A percentile compares a stretch with the other conserved stretches of the same genome.
phyloP scores from a whole-genome alignment of 129 eudicot genomes.

The Escallonia rubra region DNA sequence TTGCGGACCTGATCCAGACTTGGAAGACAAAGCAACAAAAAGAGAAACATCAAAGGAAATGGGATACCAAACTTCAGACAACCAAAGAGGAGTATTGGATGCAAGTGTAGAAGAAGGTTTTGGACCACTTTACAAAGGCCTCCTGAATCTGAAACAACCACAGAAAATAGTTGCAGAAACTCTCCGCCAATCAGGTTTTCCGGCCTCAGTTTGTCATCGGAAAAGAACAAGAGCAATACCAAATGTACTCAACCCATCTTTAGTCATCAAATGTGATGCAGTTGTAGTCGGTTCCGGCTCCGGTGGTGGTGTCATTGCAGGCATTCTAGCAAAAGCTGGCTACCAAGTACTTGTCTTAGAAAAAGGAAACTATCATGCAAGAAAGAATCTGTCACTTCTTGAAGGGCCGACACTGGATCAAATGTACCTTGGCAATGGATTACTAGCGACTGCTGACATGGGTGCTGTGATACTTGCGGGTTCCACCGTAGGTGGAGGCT shows the following conservation, averaged over 20 bases:
- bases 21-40: slow-evolving; percentile 9
- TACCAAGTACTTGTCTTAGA: slow-evolving; percentile 75
- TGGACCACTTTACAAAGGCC: slow-evolving; percentile 57
- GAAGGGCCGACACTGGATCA: slow-evolving; percentile 69
- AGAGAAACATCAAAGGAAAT: background rate
- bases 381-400: slow-evolving; percentile 49
- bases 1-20: slow-evolving; percentile 61
- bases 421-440: slow-evolving; percentile 63
- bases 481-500: slow-evolving; percentile 77
- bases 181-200: slow-evolving; percentile 31
- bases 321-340: slow-evolving; percentile 64
- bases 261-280: slow-evolving; percentile 56
- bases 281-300: slow-evolving; percentile 76
- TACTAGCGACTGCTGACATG: slow-evolving; percentile 48
- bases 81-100: background rate
- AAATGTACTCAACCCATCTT: slow-evolving; percentile 15
- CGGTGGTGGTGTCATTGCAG: slow-evolving; percentile 78
- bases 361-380: slow-evolving; percentile 58
- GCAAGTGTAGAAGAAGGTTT: slow-evolving; percentile 7
- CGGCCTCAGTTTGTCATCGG: slow-evolving; percentile 21
- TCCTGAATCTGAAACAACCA: slow-evolving; percentile 34
- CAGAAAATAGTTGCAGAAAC: slow-evolving; percentile 16
- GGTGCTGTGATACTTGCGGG: slow-evolving; percentile 54
- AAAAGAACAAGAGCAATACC: background rate
- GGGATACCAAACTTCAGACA: slow-evolving; percentile 3